Base-by-base conservation (phyloP, 2,329 filamentous ascomycete genomes). In the Endoconidiophora polonica region DNA sequence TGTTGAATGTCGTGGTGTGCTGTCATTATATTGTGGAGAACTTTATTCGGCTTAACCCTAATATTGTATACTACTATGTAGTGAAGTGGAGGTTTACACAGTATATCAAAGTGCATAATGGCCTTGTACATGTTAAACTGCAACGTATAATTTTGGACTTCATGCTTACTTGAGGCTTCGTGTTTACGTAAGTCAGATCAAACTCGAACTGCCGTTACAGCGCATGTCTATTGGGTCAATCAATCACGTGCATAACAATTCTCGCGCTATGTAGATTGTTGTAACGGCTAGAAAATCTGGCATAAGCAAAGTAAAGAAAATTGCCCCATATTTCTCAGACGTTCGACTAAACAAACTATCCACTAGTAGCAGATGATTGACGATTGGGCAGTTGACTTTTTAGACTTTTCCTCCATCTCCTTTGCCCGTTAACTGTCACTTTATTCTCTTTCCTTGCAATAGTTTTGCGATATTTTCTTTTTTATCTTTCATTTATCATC, bases 261-360 rank as follows among this genome's bases (percentile, higher is more conserved):
- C 7, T 33, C 26, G 26, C 12, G 16, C 16, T 18, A 18, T 18
- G 16, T 33, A 9, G 7, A 33, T 33, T 33, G 26, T 33, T 33
- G 3, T 33, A 33, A 12, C 9, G 29, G 29, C 9, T 33, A 33
- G 29, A 33, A 33, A 33, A 33, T 12, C 29, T 33, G 29, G 29
- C 26, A 29, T 29, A 29, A 10, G 26, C 7, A 29, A 29, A 6
- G 12, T 9, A 10, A 29, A 29, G 12, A 12, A 33, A 33, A 12
- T 36, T 43, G 23, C 16, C 46, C 46, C 41, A 49, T n/a, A 43
- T 44, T 24, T 51, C 29, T 26, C 33, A 37, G 41, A 50, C 48
- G 37, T 24, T 47, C 45, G n/a, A 36, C 46, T 26, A 48, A 49
- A 22, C 14, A 22, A 40, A 24, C 12, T 14, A 43, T 22, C 14